Evolutionary conservation across 306 rosid genomes (phyloP).

Genomic region (Senna siamea): DNA sequence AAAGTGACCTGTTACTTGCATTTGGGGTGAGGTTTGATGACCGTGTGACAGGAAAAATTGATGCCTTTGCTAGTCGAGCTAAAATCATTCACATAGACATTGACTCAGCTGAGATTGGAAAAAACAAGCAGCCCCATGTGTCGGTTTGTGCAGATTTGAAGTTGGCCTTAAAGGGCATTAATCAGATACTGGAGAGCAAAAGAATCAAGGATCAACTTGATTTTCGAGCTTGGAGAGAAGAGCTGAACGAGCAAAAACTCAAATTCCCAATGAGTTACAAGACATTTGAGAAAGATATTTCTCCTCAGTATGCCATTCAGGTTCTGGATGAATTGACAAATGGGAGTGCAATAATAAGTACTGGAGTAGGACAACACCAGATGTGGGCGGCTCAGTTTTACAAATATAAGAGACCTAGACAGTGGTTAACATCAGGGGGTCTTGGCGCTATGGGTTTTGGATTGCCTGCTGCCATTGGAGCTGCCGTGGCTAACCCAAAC

Average conservation of each 20-base stretch:
- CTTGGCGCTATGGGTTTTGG: constrained; percentile 97
- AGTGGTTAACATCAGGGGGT: constrained; percentile 83
- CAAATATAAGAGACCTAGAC: constrained; percentile 69
- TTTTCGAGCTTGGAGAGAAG: constrained; percentile 78
- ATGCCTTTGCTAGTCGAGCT: constrained; percentile 88
- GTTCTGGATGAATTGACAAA: constrained; percentile 82
- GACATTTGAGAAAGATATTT: constrained; percentile 75
- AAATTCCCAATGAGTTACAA: constrained; percentile 67
- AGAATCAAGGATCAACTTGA: constrained; percentile 41
- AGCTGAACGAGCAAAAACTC: constrained; percentile 68
- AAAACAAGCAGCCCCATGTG: constrained; percentile 89
- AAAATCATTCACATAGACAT: constrained; percentile 91
- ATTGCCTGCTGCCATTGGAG: constrained; percentile 88
- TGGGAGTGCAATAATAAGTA: constrained; percentile 77
- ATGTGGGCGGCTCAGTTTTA: constrained; percentile 95
- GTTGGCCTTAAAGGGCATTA: constrained; percentile 70
- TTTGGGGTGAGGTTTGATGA: constrained; percentile 96
- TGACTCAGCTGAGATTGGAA: constrained; percentile 91
- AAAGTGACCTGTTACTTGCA: constrained; percentile 71
- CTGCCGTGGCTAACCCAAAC: constrained; percentile 75
- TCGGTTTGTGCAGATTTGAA: constrained; percentile 79
- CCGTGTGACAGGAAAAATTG: constrained; percentile 86
- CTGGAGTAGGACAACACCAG: constrained; percentile 93
- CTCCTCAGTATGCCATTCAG: constrained; percentile 88
- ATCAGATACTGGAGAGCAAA: constrained; percentile 52